phyloP scores from a whole-genome alignment of 2,329 filamentous ascomycete genomes.

The Rutstroemia sp. region DNA sequence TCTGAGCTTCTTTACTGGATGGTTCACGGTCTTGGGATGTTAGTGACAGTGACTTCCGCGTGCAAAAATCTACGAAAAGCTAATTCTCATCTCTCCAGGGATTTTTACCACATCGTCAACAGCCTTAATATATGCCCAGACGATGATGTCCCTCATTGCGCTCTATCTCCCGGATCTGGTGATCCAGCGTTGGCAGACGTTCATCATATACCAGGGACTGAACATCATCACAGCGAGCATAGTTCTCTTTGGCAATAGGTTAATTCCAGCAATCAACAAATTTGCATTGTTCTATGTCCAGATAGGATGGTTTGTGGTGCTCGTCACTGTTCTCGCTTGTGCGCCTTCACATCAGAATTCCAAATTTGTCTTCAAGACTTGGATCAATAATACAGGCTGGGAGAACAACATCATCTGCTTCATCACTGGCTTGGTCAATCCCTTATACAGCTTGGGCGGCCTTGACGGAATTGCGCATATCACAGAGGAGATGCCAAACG shows the following conservation, averaged over 20 bases:
- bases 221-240: conserved; percentile 37
- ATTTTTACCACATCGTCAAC: conserved; percentile 35
- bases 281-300: conserved; percentile 47
- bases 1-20: conserved; percentile 40
- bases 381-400: conserved; percentile 36
- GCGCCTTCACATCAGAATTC: conserved; percentile 22
- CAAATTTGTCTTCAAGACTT: conserved; percentile 36
- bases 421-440: conserved; percentile 53
- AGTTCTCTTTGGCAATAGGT: conserved; percentile 42
- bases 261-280: conserved; percentile 43
- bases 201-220: conserved; percentile 36
- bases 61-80: no score
- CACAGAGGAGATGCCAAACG: conserved; percentile 51
- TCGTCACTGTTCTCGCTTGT: conserved; percentile 26
- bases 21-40: conserved; percentile 41
- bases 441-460: conserved; percentile 58
- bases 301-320: conserved; percentile 38
- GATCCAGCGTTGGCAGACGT: conserved; percentile 40
- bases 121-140: conserved; percentile 34
- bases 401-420: conserved; percentile 44
- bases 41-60: no score
- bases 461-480: conserved; percentile 57
- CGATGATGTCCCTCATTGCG: conserved; percentile 36
- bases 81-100: conserved; percentile 12
- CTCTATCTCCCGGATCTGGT: conserved; percentile 37